Percentiles rank a stretch among this genome's conserved stretches.
These are phyloP conservation scores for Erysiphe neolycopersici DNA, from an alignment of 2,329 filamentous ascomycete species.

Conservation along the genomic window DNA sequence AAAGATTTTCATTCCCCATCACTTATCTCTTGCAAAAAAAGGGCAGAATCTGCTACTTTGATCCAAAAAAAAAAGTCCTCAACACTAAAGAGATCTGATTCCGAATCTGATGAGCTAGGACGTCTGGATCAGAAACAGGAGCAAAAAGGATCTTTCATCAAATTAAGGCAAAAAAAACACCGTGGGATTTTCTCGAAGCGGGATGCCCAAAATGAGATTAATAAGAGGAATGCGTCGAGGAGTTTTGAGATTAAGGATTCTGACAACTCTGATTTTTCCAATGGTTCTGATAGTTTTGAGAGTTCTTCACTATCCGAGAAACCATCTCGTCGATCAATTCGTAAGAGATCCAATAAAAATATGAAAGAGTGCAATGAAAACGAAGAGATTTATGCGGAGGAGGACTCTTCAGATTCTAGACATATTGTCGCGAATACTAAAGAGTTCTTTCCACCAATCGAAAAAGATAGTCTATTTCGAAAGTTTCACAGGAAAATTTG, in stretches of 20 bases:
- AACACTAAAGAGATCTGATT: neutral
- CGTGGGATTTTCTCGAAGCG: no score
- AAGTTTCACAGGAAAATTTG: constrained; percentile 43
- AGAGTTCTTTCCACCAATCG: constrained; percentile 43
- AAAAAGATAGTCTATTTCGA: constrained; percentile 37
- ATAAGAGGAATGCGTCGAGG: neutral
- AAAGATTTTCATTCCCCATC: neutral
- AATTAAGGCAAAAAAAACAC: neutral
- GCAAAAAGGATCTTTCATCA: neutral
- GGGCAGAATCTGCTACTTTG: neutral
- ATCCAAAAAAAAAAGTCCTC: neutral
- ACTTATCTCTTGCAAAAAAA: neutral
- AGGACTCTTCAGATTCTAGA: constrained; percentile 19
- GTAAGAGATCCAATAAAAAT: constrained; percentile 13
- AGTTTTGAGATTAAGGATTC: constrained; percentile 1
- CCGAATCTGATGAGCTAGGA: neutral
- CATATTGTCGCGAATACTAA: constrained; percentile 36
- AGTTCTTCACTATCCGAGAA: constrained; percentile 1
- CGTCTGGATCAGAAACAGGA: neutral
- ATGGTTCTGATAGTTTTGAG: constrained; percentile 11
- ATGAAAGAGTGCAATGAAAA: constrained; percentile 24
- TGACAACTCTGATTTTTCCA: constrained; percentile 24
- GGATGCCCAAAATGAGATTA: neutral
- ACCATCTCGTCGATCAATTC: constrained; percentile 13
- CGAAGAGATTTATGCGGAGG: constrained; percentile 20